Percentiles rank a stretch among this genome's conserved stretches.
Evolutionary conservation across 1,139 yeast species (phyloP).

Genomic region (Yueomyces sp.): DNA sequence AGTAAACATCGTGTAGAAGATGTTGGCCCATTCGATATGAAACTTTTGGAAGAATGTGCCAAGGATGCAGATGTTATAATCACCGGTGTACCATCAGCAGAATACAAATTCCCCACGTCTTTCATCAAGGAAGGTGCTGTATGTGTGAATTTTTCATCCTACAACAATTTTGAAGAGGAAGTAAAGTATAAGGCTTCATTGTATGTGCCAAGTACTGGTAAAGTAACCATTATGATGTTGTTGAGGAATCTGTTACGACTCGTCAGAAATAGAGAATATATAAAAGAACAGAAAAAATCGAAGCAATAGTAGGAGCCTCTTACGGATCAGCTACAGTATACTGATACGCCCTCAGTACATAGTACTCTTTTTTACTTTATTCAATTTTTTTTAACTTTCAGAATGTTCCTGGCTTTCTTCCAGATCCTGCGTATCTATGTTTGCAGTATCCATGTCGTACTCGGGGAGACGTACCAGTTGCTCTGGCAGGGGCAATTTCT

Average conservation of each 20-base stretch:
- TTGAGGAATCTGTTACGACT: slow-evolving; percentile 76
- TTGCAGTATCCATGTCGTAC: no score
- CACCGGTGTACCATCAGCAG: slow-evolving; percentile 84
- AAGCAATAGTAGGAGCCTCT: no score
- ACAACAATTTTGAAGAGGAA: slow-evolving; percentile 69
- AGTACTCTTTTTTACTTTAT: no score
- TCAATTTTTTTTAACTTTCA: no score
- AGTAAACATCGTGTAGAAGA: slow-evolving; percentile 77
- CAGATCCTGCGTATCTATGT: no score
- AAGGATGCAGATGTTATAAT: slow-evolving; percentile 77
- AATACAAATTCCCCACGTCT: slow-evolving; percentile 76
- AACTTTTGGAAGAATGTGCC: slow-evolving; percentile 49
- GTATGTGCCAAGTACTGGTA: slow-evolving; percentile 91
- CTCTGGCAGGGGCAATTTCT: slow-evolving; percentile 3
- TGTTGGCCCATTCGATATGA: slow-evolving; percentile 33
- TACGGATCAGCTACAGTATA: no score
- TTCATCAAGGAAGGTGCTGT: slow-evolving; percentile 77
- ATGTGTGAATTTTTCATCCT: slow-evolving; percentile 80
- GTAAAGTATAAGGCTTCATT: slow-evolving; percentile 79
- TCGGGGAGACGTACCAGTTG: slow-evolving; percentile 3
- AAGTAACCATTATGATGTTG: slow-evolving; percentile 90
- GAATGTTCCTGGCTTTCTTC: no score
- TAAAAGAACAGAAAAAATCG: slow-evolving; percentile 6
- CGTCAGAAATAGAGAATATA: slow-evolving; percentile 43
- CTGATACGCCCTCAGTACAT: no score